These are phyloP conservation scores for Cyclotella baltica DNA, from an alignment of 108 stramenopile species.

Conservation along the genomic window DNA sequence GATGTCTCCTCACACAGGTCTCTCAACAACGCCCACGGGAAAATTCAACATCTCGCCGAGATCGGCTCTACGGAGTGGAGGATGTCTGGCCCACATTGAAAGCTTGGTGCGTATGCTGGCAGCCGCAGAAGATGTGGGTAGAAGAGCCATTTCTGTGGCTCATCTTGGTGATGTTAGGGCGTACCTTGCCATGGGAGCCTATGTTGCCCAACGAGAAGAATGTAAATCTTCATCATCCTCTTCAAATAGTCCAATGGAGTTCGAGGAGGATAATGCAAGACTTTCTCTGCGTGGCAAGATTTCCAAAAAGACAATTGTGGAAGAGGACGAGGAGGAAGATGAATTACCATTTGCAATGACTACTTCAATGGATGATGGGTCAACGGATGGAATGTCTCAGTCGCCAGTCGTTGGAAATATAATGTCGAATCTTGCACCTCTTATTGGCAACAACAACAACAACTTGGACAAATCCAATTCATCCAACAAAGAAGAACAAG, in stretches of 20 bases:
- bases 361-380: slow-evolving; percentile 28
- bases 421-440: slow-evolving; percentile 24
- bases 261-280: slow-evolving; percentile 62
- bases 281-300: background rate
- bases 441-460: slow-evolving; percentile 22
- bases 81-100: slow-evolving; percentile 70
- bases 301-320: slow-evolving; percentile 42
- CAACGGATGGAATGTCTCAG: slow-evolving; percentile 31
- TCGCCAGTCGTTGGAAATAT: slow-evolving; percentile 32
- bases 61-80: slow-evolving; percentile 42
- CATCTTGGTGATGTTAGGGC: slow-evolving; percentile 88
- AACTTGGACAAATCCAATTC: slow-evolving; percentile 21
- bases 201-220: slow-evolving; percentile 52
- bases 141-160: slow-evolving; percentile 86
- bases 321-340: slow-evolving; percentile 75
- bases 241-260: slow-evolving; percentile 72
- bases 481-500: slow-evolving; percentile 52
- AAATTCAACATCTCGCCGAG: slow-evolving; percentile 38
- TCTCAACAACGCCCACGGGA: too few relatives aligned
- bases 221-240: slow-evolving; percentile 61
- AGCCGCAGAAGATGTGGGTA: slow-evolving; percentile 88
- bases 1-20: slow-evolving; percentile 43
- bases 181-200: slow-evolving; percentile 81
- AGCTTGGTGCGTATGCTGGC: slow-evolving; percentile 74
- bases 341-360: slow-evolving; percentile 89